A percentile compares a stretch with the other conserved stretches of the same genome.
phyloP scores from a whole-genome alignment of 139 green algal species.

The Asterochloris erici region DNA sequence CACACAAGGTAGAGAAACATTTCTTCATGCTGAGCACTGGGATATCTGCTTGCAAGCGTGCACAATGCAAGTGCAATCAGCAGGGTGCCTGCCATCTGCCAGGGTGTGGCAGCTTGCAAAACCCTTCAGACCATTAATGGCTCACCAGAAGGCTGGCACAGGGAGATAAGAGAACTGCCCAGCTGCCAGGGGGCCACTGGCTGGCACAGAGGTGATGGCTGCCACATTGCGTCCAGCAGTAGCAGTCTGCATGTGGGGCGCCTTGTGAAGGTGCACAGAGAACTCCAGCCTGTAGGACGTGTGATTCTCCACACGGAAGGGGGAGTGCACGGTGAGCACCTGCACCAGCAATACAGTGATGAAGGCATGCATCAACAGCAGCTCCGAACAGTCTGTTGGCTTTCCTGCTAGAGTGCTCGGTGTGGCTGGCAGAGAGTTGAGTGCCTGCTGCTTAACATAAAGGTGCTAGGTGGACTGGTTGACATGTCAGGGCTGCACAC shows the following conservation, averaged over 20 bases:
- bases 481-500: not conserved
- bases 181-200: constrained; percentile 19
- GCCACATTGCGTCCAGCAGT: not conserved
- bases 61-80: not conserved
- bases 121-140: not conserved
- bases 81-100: not conserved
- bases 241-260: not conserved
- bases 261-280: constrained; percentile 25
- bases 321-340: constrained; percentile 43
- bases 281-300: constrained; percentile 33
- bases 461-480: not conserved
- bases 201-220: constrained; percentile 5
- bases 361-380: not conserved
- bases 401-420: too few species aligned
- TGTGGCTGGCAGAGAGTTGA: too few species aligned
- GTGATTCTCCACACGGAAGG: constrained; percentile 37
- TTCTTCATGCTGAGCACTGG: not conserved
- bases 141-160: constrained; percentile 23
- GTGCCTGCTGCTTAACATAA: not conserved
- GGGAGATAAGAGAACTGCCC: constrained; percentile 34
- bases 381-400: not conserved
- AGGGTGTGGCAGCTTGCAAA: not conserved
- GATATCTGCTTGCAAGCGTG: not conserved
- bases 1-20: not conserved
- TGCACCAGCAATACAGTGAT: constrained; percentile 1